Conservation (phyloP, 2,329 filamentous ascomycete species). For the Phyllachora maydis region DNA sequence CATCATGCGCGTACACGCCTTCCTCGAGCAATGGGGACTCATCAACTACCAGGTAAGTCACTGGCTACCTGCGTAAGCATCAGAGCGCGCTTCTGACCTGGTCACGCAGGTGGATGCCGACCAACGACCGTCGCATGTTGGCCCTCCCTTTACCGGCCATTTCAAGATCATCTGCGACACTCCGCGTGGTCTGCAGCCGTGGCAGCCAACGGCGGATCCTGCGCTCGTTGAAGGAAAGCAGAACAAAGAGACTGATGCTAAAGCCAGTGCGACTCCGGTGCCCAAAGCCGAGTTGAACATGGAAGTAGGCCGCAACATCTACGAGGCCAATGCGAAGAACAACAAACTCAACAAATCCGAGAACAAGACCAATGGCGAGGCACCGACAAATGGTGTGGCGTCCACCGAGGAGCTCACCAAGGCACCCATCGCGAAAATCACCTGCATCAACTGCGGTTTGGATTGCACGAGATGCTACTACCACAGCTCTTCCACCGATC, state of each 20-base stretch:
- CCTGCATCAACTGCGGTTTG: constrained; percentile 81
- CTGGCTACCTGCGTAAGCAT: not conserved
- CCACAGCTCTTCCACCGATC: constrained; percentile 32
- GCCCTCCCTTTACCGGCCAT: constrained; percentile 90
- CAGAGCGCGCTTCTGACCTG: not conserved
- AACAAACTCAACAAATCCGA: constrained; percentile 49
- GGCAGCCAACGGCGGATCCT: constrained; percentile 74
- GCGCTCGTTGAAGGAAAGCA: constrained; percentile 39
- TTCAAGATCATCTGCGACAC: constrained; percentile 95
- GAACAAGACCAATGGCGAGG: constrained; percentile 58
- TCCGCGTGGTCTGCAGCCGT: constrained; percentile 80
- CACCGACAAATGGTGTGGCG: constrained; percentile 39
- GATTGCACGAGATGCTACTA: constrained; percentile 51
- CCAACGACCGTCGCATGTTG: constrained; percentile 83
- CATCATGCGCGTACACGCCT: constrained; percentile 96
- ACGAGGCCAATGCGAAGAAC: constrained; percentile 73
- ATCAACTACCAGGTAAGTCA: constrained; percentile 85
- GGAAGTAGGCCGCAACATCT: constrained; percentile 88
- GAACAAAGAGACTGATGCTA: constrained; percentile 48
- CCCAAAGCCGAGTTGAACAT: constrained; percentile 71
- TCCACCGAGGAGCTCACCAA: constrained; percentile 41
- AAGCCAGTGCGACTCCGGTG: constrained; percentile 42
- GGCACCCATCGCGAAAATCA: constrained; percentile 44
- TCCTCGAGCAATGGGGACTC: constrained; percentile 94
- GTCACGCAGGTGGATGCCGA: constrained; percentile 73